Conservation (phyloP, 164 flowering plant genomes). For the Nelumbo lutea region DNA sequence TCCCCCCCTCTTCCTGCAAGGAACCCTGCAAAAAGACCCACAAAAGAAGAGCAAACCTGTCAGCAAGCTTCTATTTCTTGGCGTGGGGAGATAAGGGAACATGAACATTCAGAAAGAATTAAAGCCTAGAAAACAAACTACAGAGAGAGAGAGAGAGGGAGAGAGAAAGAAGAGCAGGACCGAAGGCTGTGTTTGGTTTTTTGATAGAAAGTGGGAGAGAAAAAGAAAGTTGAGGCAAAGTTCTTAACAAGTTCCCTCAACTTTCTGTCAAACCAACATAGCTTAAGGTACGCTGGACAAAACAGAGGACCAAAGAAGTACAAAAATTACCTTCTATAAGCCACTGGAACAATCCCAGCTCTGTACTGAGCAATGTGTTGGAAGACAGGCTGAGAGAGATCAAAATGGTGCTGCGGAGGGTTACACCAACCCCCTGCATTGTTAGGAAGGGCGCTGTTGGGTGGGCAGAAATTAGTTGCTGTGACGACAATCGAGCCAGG, state of each 20-base stretch:
- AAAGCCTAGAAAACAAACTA: too few species aligned
- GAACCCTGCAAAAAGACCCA: conserved; percentile 37
- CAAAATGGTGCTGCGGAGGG: conserved; percentile 71
- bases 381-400: conserved; percentile 65
- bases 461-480: conserved; percentile 79
- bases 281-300: background rate
- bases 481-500: conserved; percentile 61
- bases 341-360: conserved; percentile 59
- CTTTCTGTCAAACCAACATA: too few species aligned
- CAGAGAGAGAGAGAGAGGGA: too few species aligned
- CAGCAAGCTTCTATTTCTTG: too few species aligned
- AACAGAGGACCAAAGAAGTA: background rate
- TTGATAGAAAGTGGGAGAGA: too few species aligned
- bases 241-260: too few species aligned
- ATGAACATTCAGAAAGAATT: too few species aligned
- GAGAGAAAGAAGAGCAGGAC: too few species aligned
- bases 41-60: background rate
- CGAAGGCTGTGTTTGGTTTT: too few species aligned
- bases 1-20: conserved; percentile 64
- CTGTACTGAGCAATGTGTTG: conserved; percentile 60
- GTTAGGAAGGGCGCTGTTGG: conserved; percentile 59
- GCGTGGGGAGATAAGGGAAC: too few species aligned
- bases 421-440: conserved; percentile 76
- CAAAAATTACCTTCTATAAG: conserved; percentile 45
- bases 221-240: too few species aligned